phyloP scores from a whole-genome alignment of 176 grass and related monocot genomes.

The Dactylis glomerata region DNA sequence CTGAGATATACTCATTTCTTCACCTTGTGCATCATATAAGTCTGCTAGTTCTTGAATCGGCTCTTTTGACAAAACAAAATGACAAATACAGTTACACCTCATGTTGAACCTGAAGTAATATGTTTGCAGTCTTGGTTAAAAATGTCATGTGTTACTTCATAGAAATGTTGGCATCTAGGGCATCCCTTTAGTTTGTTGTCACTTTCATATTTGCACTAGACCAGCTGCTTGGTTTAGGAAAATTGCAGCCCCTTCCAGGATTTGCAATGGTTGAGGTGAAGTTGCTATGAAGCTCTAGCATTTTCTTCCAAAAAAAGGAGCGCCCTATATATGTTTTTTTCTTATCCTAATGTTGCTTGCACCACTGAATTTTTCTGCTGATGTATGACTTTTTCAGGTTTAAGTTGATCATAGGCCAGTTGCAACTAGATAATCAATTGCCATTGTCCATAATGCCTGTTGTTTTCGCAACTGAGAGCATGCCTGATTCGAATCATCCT shows the following conservation, averaged over 20 bases:
- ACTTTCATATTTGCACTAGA: neutral
- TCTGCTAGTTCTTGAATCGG: neutral
- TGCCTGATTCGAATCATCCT: constrained; percentile 71
- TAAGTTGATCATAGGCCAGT: constrained; percentile 80
- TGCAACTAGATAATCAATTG: constrained; percentile 98
- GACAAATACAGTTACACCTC: neutral
- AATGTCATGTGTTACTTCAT: neutral
- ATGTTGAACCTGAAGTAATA: neutral
- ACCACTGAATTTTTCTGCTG: neutral
- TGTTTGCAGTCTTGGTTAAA: neutral
- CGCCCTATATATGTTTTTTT: neutral
- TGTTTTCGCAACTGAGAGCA: constrained; percentile 77
- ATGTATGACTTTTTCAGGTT: constrained; percentile 57
- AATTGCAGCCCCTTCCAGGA: neutral
- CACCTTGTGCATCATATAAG: neutral
- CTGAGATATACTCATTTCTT: constrained; percentile 18
- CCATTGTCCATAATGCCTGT: constrained; percentile 93
- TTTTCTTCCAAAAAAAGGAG: neutral
- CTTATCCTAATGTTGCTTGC: neutral
- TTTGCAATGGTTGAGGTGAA: constrained; percentile 9
- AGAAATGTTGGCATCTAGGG: neutral
- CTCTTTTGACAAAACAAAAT: constrained; percentile 5
- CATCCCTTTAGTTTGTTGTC: neutral
- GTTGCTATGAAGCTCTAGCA: constrained; percentile 6
- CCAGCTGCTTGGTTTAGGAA: neutral